Base-by-base conservation (phyloP, 371 early-diverging fungal genomes). In the Mucor ambiguus region DNA sequence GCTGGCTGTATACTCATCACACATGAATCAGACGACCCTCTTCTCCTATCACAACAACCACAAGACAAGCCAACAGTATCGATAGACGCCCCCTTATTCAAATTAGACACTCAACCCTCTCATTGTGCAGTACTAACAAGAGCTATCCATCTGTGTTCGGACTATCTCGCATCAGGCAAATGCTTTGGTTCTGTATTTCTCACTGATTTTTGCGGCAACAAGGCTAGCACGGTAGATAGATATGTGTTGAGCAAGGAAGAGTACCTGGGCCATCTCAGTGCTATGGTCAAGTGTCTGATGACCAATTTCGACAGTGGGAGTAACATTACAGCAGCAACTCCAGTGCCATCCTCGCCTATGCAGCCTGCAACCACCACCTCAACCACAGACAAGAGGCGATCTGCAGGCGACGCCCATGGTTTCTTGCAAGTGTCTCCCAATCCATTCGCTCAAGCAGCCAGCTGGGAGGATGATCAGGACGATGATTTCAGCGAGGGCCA, bases 201-300 rank as follows among this genome's bases (percentile, higher is more conserved):
- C 37, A 66, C 38, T 18, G 75, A 77, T 18, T 79, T 78, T 22
- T 76, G 70, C 38, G 64, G 52, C 33, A 61, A 66, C 12, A 61
- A 60, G 11, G 28, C 68, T 20, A 56, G 60, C 18, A 62, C 58
- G 24, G 28, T 72, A 0, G 73, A 74, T 20, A 68, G 72, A 32
- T 74, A 48, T 43, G 22, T 84, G 20, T 28, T 81, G 16, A 79
- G 77, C 59, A 74, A 74, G 44, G 81, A 84, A 38, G 73, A 69
- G 8, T 84, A 78, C 32, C 35, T 84, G 3, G 30, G 72, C 26
- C 84, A 84, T 64, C 46, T 84, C 3, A 65, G 70, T 18, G 81
- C 80, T 0, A 78, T 81, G 77, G 76, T 84, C 73, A 84, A 84
- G 32, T 71, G 74, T 5, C 54, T 78, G 30, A 63, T 64, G 12